Evolutionary conservation across 2,329 filamentous ascomycete species (phyloP).

Genomic region (Pyricularia grisea): DNA sequence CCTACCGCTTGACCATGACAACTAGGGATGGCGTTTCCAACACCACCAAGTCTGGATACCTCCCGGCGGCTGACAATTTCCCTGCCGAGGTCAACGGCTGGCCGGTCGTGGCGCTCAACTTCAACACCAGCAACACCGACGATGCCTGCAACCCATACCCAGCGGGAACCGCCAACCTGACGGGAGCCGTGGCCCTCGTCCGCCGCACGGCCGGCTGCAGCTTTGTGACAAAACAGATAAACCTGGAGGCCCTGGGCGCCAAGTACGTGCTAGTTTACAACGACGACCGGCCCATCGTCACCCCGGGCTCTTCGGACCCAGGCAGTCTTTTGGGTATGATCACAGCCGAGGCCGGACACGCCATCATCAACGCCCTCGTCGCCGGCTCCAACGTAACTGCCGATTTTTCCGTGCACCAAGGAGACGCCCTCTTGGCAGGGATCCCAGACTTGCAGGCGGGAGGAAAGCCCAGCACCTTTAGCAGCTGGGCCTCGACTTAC

Average conservation of each 20-base stretch:
- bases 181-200: constrained; percentile 29
- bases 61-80: constrained; percentile 8
- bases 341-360: constrained; percentile 14
- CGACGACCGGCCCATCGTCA: background rate
- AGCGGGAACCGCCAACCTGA: constrained; percentile 25
- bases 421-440: constrained; percentile 5
- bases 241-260: constrained; percentile 19
- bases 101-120: constrained; percentile 15
- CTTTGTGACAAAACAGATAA: constrained; percentile 16
- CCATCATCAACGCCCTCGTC: constrained; percentile 19
- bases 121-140: constrained; percentile 11
- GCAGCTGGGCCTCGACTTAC: constrained; percentile 31
- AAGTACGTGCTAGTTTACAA: constrained; percentile 22
- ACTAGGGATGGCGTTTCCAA: constrained; percentile 3
- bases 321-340: constrained; percentile 5
- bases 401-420: constrained; percentile 9
- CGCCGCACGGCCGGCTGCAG: constrained; percentile 18
- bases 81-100: constrained; percentile 11
- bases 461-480: constrained; percentile 27
- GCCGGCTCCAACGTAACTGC: constrained; percentile 21
- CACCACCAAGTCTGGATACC: constrained; percentile 8
- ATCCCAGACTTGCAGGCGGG: constrained; percentile 11
- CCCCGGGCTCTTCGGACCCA: constrained; percentile 2
- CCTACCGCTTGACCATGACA: constrained; percentile 8
- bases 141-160: constrained; percentile 30